phyloP scores from a whole-genome alignment of 1,284 basidiomycete genomes.

The Irpex sp. region DNA sequence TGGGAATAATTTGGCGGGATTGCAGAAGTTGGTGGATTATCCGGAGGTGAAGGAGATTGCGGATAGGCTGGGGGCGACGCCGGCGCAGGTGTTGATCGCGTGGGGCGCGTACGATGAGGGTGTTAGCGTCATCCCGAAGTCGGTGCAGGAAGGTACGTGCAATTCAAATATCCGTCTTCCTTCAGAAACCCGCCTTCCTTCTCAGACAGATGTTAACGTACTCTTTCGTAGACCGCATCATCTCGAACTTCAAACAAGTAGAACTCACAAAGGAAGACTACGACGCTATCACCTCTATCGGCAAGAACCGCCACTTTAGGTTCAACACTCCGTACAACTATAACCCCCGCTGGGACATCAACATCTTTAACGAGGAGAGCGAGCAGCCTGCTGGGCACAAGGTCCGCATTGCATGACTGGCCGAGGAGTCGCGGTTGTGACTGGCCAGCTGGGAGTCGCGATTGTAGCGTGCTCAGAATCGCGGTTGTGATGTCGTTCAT shows the following conservation, averaged over 20 bases:
- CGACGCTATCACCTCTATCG: constrained; percentile 44
- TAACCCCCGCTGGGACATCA: constrained; percentile 58
- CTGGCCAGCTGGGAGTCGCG: no score
- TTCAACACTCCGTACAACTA: constrained; percentile 66
- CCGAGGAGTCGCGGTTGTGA: neutral
- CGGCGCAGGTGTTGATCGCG: constrained; percentile 49
- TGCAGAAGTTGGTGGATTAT: constrained; percentile 59
- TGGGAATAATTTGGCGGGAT: constrained; percentile 65
- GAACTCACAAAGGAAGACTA: constrained; percentile 47
- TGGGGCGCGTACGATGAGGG: constrained; percentile 38
- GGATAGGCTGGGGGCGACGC: constrained; percentile 33
- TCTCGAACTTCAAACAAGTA: constrained; percentile 52
- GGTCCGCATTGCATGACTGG: constrained; percentile 35
- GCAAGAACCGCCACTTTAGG: constrained; percentile 45
- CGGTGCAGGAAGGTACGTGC: constrained; percentile 33
- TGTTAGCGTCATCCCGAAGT: constrained; percentile 49
- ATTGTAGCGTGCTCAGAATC: no score
- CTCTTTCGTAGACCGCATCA: constrained; percentile 31
- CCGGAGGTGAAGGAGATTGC: constrained; percentile 56
- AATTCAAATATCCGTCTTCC: no score
- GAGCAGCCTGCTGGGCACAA: constrained; percentile 48
- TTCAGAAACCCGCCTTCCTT: no score
- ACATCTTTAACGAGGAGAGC: constrained; percentile 57
- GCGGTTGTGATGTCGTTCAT: no score
- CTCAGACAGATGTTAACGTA: neutral